phyloP scores from a whole-genome alignment of 116 monocot species.

The Zostera marina region DNA sequence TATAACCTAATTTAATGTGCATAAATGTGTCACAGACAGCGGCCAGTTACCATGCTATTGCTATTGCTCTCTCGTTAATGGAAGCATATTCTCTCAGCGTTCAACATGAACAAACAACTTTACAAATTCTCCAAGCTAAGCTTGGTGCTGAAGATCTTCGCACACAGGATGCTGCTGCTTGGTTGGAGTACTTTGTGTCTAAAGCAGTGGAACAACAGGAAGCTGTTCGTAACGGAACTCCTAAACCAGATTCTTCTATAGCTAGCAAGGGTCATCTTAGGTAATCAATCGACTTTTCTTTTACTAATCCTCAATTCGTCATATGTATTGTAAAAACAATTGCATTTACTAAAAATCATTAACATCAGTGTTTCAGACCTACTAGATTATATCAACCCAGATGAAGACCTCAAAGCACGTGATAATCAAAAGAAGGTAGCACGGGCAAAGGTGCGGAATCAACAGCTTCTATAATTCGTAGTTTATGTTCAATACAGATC shows the following conservation, averaged over 20 bases:
- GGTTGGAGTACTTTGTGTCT: conserved; percentile 96
- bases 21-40: conserved; percentile 61
- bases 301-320: not conserved
- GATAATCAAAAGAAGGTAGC: conserved; percentile 79
- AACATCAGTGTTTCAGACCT: conserved; percentile 82
- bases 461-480: no score
- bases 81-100: conserved; percentile 91
- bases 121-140: conserved; percentile 84
- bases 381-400: conserved; percentile 94
- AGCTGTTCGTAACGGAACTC: conserved; percentile 91
- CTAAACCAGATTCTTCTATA: conserved; percentile 96
- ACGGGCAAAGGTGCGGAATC: conserved; percentile 37
- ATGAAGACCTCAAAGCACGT: conserved; percentile 69
- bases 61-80: conserved; percentile 94
- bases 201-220: conserved; percentile 92
- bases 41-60: conserved; percentile 98
- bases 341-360: not conserved
- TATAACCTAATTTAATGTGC: not conserved
- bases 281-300: conserved; percentile 15
- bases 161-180: conserved; percentile 99
- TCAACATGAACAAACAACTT: conserved; percentile 93
- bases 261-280: conserved; percentile 97
- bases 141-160: conserved; percentile 92
- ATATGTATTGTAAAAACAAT: not conserved
- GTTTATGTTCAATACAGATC: no score